Base-by-base conservation (phyloP, 106 monocot genomes). In the Apostasia ramifera region DNA sequence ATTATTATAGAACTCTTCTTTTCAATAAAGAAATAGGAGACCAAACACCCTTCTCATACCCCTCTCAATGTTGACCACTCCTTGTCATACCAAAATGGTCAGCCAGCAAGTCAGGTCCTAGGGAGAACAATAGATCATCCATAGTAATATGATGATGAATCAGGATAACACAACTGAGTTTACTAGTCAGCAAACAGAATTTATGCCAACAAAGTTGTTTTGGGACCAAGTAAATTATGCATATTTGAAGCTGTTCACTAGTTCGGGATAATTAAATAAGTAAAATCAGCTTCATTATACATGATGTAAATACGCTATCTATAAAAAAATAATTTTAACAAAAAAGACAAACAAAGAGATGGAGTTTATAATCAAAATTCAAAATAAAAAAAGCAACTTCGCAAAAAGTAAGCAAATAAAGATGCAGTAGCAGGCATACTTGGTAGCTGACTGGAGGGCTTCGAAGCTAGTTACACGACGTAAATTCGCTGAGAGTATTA, bases 361-460 rank as follows among this genome's bases (percentile, higher is more conserved):
- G 26, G 26, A 26, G 26, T 26, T 26, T 26, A 26, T 26, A 26
- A 26, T 26, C 26, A 26, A 26, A 26, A 26, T 0, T 26, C 26
- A 26, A 26, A 26, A 26, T 26, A 26, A 26, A 26, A 26, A 26
- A 26, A 26, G 0, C 26, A 26, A 26, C 26, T 26, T 26, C 26
- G 26, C 26, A 26, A 44, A 45, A 62, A 45, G 44, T 62, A 45
- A n/a, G 8, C 43, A 45, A 5, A 45, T 8, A 52, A 52, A 62
- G 12, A 12, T n/a, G 26, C 26, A 26, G 26, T 26, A 26, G 26
- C 26, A 42, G 14, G 45, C 92, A 66, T 92, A 97, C 95, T 92
- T 97, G 71, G 86, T 86, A 74, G 92, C 95, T 60, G 92, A 89
- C 11, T 84, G 92, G 69, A 97, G 86, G 49, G 95, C 88, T 78